Evolutionary conservation across 306 rosid species (phyloP).

Genomic region (Lupinus albus): DNA sequence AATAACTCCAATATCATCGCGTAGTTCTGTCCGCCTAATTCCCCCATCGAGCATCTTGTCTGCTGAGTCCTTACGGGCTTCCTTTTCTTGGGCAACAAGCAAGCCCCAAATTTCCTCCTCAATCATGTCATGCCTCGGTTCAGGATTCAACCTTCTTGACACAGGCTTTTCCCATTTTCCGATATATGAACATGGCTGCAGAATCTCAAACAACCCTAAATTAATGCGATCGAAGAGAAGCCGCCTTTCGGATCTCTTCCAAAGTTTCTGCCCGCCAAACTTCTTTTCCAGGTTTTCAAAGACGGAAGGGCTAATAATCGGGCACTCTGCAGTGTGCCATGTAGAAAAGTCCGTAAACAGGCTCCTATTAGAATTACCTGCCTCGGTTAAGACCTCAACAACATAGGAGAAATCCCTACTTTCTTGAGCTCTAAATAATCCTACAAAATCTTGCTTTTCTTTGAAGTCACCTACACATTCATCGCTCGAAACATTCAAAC

Average conservation of each 20-base stretch:
- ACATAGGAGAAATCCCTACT: slow-evolving; percentile 77
- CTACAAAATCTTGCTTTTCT: slow-evolving; percentile 45
- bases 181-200: slow-evolving; percentile 54
- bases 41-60: neutral
- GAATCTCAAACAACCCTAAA: slow-evolving; percentile 56
- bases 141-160: slow-evolving; percentile 32
- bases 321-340: slow-evolving; percentile 49
- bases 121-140: slow-evolving; percentile 25
- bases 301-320: slow-evolving; percentile 61
- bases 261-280: no score
- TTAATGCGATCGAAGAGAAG: slow-evolving; percentile 80
- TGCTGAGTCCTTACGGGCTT: slow-evolving; percentile 44
- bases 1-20: slow-evolving; percentile 53
- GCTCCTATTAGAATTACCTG: slow-evolving; percentile 20
- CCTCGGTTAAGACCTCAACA: slow-evolving; percentile 71
- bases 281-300: slow-evolving; percentile 61
- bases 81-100: slow-evolving; percentile 34
- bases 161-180: slow-evolving; percentile 58
- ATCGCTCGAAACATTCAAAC: slow-evolving; percentile 68
- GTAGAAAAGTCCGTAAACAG: no score
- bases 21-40: slow-evolving; percentile 54
- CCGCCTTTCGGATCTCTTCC: slow-evolving; percentile 60
- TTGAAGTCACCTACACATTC: slow-evolving; percentile 41
- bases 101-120: slow-evolving; percentile 36
- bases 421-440: slow-evolving; percentile 55